Evolutionary conservation across 2,329 filamentous ascomycete species (phyloP).

Genomic region (Cladophialophora yegresii): DNA sequence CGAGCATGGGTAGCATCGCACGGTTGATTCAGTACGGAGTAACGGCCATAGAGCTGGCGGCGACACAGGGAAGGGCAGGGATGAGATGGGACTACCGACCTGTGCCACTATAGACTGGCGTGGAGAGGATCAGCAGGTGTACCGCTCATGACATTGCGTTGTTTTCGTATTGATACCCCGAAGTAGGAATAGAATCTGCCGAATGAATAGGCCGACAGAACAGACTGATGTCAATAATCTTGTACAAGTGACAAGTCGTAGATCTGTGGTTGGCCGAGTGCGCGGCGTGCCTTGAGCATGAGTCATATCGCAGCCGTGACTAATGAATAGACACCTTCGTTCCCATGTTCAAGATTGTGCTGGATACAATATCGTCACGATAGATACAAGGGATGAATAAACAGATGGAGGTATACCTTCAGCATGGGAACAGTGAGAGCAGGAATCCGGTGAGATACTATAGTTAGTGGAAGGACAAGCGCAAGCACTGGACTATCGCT

Average conservation of each 20-base stretch:
- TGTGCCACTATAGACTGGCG: background rate
- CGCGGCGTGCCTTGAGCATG: too few relatives aligned
- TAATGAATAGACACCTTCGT: too few relatives aligned
- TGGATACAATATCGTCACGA: too few relatives aligned
- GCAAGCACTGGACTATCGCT: too few relatives aligned
- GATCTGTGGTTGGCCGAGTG: background rate
- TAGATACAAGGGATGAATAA: too few relatives aligned
- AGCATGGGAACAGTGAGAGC: too few relatives aligned
- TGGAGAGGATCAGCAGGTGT: background rate
- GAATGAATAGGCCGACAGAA: background rate
- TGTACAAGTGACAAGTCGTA: background rate
- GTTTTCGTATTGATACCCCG: slow-evolving; percentile 26
- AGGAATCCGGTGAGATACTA: too few relatives aligned
- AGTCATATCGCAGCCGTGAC: too few relatives aligned
- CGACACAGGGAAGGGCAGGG: background rate
- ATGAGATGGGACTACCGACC: background rate
- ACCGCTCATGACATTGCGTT: slow-evolving; percentile 7
- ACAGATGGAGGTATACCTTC: too few relatives aligned
- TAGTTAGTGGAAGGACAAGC: too few relatives aligned
- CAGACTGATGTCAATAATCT: background rate
- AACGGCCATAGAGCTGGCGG: background rate
- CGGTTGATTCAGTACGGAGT: too few relatives aligned
- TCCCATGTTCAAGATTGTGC: too few relatives aligned
- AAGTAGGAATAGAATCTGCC: background rate
- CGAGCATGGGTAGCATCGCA: background rate